Base-by-base conservation (phyloP, 495 filamentous ascomycete species). In the Penicillium canariense region DNA sequence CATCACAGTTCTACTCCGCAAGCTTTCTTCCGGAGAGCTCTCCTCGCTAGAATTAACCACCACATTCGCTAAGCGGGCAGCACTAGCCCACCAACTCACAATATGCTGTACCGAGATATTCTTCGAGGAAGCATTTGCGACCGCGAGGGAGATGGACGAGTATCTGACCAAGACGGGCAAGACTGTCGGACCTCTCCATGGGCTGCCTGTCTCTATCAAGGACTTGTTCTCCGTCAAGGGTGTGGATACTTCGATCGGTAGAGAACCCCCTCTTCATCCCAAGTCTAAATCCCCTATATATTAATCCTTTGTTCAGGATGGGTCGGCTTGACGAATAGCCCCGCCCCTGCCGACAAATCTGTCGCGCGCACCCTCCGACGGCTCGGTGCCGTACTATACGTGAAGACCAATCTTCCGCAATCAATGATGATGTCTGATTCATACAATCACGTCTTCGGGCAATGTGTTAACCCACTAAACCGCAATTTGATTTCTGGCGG, bases 101-200 rank as follows among this genome's bases (percentile, higher is more conserved):
- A 80, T 82, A 60, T 87, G 85, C 62, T 67, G 85, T 43, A 87
- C 86, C 4, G 86, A 89, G 66, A 74, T 89, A 4, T 76, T 89
- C 36, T 83, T 85, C 11, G 67, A 76, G 14, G 59, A 72, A 25
- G 79, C 78, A 0, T 60, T 83, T 23, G 59, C 61, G 6, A 54
- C 56, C 4, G 79, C 80, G 1, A 62, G 61, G 26, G 48, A 69
- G 27, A 49, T 80, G 30, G 80, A 83, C 59, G 67, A 69, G 6
- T 52, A 75, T 46, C 53, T 81, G 5, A 54, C 57, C 5, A 62
- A 60, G 27, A 71, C 71, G 4, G 69, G 72, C 0, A 74, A 73
- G 40, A 68, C 76, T 5, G 56, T 81, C 14, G 86, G 86, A 0
- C 85, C 84, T 3, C 68, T 90, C 0, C 86, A 90, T 53, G 87